phyloP scores from a whole-genome alignment of 805 yeast genomes.

The Danielia reshetovae region DNA sequence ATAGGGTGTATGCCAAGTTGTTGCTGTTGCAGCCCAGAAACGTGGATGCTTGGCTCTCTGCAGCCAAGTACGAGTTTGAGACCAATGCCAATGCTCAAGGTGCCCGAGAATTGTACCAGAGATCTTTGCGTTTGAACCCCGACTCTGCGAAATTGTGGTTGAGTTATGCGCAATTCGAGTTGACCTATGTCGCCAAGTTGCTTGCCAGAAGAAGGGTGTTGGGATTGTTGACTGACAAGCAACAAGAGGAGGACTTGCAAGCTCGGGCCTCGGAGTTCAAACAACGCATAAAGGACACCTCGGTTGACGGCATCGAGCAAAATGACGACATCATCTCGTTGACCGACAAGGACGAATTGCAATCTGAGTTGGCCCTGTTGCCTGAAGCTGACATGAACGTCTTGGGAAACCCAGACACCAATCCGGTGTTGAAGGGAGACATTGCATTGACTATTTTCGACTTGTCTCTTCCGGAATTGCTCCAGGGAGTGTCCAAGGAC shows the following conservation, averaged over 20 bases:
- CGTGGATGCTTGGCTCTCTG: conserved; percentile 87
- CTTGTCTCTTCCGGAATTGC: conserved; percentile 30
- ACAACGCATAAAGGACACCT: conserved; percentile 25
- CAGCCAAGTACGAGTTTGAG: conserved; percentile 92
- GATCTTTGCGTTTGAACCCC: conserved; percentile 78
- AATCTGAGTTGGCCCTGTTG: conserved; percentile 61
- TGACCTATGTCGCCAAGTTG: conserved; percentile 78
- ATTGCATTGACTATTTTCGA: conserved; percentile 41
- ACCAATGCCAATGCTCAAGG: conserved; percentile 83
- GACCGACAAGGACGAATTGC: conserved; percentile 47
- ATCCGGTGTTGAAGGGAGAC: conserved; percentile 60
- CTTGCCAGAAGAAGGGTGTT: conserved; percentile 78
- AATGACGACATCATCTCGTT: conserved; percentile 41
- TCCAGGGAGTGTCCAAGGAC: conserved; percentile 22
- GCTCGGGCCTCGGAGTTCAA: conserved; percentile 27
- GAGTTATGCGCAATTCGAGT: conserved; percentile 83
- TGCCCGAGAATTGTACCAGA: conserved; percentile 81
- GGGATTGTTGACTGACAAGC: conserved; percentile 71
- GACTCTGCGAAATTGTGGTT: conserved; percentile 73
- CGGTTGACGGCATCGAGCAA: conserved; percentile 12
- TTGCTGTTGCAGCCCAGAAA: conserved; percentile 89
- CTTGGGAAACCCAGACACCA: conserved; percentile 82
- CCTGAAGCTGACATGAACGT: conserved; percentile 87
- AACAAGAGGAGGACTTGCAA: conserved; percentile 50
- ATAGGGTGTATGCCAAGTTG: conserved; percentile 71